Conservation (phyloP, 2,329 filamentous ascomycete genomes). For the Pseudonectria foliicola region DNA sequence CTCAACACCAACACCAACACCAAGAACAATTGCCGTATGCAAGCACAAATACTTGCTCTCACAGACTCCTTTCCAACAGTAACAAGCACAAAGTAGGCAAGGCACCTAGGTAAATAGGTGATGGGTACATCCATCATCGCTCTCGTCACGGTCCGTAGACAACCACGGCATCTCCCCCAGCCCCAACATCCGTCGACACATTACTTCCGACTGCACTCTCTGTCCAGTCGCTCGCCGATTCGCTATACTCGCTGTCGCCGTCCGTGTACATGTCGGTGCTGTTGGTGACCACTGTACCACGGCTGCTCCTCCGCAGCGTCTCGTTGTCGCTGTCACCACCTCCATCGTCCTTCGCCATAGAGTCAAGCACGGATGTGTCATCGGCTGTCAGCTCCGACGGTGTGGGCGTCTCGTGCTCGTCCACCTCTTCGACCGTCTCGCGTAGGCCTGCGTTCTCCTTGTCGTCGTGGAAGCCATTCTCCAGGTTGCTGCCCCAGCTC, state of each 20-base stretch:
- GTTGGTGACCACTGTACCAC: conserved; percentile 40
- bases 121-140: too few species aligned
- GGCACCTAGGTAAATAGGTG: too few species aligned
- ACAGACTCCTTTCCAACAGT: not conserved
- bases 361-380: conserved; percentile 18
- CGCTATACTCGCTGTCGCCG: conserved; percentile 33
- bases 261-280: conserved; percentile 31
- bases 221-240: conserved; percentile 42
- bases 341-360: conserved; percentile 12
- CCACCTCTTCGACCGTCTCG: conserved; percentile 56
- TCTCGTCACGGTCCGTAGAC: conserved; percentile 24
- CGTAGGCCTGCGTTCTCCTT: conserved; percentile 55
- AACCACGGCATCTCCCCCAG: conserved; percentile 28
- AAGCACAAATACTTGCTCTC: not conserved
- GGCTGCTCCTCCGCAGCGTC: conserved; percentile 42
- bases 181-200: conserved; percentile 14
- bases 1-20: not conserved
- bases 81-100: conserved; percentile 3
- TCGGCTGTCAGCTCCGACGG: conserved; percentile 15
- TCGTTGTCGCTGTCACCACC: conserved; percentile 41
- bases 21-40: not conserved
- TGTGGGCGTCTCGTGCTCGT: conserved; percentile 23
- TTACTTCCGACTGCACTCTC: conserved; percentile 32
- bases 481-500: conserved; percentile 55
- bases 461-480: conserved; percentile 45